A percentile compares a stretch with the other conserved stretches of the same genome.
phyloP scores from a whole-genome alignment of 805 yeast species.

The Candida sanyiensis region DNA sequence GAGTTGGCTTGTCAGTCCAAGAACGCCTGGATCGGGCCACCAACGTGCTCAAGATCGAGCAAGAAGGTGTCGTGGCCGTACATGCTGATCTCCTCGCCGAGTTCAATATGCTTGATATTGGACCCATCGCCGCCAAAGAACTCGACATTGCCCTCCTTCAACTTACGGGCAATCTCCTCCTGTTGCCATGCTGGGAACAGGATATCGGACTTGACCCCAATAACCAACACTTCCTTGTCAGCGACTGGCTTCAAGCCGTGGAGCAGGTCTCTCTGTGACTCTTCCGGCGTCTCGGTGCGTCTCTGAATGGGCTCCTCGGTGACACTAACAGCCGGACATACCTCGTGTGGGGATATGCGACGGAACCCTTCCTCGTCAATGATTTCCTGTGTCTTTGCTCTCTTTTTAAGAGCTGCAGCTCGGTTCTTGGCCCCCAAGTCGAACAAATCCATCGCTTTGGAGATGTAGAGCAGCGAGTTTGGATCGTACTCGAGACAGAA shows the following conservation, averaged over 20 bases:
- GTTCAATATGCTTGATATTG: conserved; percentile 59
- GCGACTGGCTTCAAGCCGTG: conserved; percentile 61
- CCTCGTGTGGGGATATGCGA: conserved; percentile 23
- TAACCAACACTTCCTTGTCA: conserved; percentile 61
- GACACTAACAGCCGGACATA: conserved; percentile 38
- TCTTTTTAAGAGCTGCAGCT: conserved; percentile 35
- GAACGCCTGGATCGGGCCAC: conserved; percentile 66
- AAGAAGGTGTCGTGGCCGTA: conserved; percentile 92
- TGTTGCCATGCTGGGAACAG: conserved; percentile 96
- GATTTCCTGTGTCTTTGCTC: conserved; percentile 34
- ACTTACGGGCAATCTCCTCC: conserved; percentile 62
- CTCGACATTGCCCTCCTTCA: conserved; percentile 32
- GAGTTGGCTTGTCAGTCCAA: conserved; percentile 30
- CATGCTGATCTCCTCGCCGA: conserved; percentile 69
- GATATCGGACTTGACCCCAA: conserved; percentile 91
- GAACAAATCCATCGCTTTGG: conserved; percentile 93
- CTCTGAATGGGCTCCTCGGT: conserved; percentile 49
- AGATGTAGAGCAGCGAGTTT: conserved; percentile 77
- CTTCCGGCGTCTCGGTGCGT: conserved; percentile 46
- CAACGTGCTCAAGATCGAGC: conserved; percentile 72
- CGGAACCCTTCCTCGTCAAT: conserved; percentile 24
- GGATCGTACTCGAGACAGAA: conserved; percentile 89
- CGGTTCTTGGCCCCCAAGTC: conserved; percentile 59
- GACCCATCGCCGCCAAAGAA: conserved; percentile 31
- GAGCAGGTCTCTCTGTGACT: conserved; percentile 53